Percentiles rank a stretch among this genome's conserved stretches.
Evolutionary conservation across 768 basidiomycete genomes (phyloP).

Genomic region (Mycena alexandri): DNA sequence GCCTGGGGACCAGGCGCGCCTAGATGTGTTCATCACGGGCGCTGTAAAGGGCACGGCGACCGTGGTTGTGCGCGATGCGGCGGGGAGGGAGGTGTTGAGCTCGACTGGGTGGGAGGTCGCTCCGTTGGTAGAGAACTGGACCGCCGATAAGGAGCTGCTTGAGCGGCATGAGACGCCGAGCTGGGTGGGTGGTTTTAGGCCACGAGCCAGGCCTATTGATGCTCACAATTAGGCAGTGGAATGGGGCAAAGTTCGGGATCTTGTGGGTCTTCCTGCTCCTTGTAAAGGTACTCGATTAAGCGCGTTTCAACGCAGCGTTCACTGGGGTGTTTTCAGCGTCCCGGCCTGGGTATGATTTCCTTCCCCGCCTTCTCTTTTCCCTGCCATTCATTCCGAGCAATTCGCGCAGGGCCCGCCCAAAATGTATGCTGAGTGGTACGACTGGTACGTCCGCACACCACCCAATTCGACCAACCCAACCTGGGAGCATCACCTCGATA

Average conservation of each 20-base stretch:
- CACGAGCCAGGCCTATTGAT: no score
- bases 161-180: slow-evolving; percentile 63
- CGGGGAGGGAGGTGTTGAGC: slow-evolving; percentile 50
- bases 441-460: slow-evolving; percentile 55
- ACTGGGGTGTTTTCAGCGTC: slow-evolving; percentile 64
- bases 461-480: slow-evolving; percentile 52
- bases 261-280: slow-evolving; percentile 53
- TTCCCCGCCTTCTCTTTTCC: not conserved
- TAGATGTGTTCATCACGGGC: slow-evolving; percentile 59
- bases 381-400: not conserved
- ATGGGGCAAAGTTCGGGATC: slow-evolving; percentile 66
- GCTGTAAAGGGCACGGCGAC: slow-evolving; percentile 42
- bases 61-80: slow-evolving; percentile 49
- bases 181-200: slow-evolving; percentile 56
- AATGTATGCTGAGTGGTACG: slow-evolving; percentile 69
- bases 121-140: slow-evolving; percentile 56
- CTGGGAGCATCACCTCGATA: slow-evolving; percentile 62
- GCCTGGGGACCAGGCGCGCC: slow-evolving; percentile 62
- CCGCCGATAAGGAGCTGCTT: slow-evolving; percentile 51
- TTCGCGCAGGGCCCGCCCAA: slow-evolving; percentile 50
- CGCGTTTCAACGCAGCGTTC: slow-evolving; percentile 50
- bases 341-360: slow-evolving; percentile 55
- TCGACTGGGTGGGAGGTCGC: slow-evolving; percentile 54
- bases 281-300: not conserved
- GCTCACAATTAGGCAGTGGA: slow-evolving; percentile 52